Evolutionary conservation across 345 rosid genomes (phyloP).

Genomic region (Rubroshorea leprosula): DNA sequence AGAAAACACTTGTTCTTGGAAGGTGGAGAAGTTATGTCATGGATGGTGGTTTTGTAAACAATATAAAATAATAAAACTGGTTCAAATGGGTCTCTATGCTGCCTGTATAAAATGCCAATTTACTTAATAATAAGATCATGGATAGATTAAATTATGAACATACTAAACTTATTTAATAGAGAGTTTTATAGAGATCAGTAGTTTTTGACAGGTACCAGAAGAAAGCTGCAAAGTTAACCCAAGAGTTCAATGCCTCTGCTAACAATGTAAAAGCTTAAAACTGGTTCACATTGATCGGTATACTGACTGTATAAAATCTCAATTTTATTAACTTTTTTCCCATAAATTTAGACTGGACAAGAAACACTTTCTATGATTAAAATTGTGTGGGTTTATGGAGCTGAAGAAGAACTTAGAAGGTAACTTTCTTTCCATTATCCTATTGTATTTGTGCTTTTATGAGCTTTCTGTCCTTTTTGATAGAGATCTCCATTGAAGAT

Average conservation of each 20-base stretch:
- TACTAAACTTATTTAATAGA: not conserved
- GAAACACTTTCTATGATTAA: slow-evolving; percentile 43
- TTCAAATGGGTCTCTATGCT: slow-evolving; percentile 1
- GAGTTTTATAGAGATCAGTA: no score
- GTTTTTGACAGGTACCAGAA: slow-evolving; percentile 40
- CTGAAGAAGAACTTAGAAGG: no score
- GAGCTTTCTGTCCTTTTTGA: no score
- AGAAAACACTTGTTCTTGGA: slow-evolving; percentile 15
- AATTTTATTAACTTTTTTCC: slow-evolving; percentile 1
- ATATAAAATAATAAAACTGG: slow-evolving; percentile 28
- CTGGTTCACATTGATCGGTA: slow-evolving; percentile 5
- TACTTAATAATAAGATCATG: no score
- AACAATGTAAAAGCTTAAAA: slow-evolving; percentile 27
- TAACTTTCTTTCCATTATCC: no score
- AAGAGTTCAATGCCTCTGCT: slow-evolving; percentile 40
- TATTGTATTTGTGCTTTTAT: no score
- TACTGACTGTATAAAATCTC: slow-evolving; percentile 6
- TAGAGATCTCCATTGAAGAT: no score
- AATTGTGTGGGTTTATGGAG: no score
- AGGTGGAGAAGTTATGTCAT: slow-evolving; percentile 45
- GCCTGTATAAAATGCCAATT: no score
- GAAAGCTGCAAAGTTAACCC: slow-evolving; percentile 45
- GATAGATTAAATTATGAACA: not conserved
- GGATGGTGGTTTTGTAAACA: slow-evolving; percentile 38
- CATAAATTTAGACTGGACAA: slow-evolving; percentile 37